Conservation (phyloP, 2,329 filamentous ascomycete genomes). For the Huntiella moniliformis region DNA sequence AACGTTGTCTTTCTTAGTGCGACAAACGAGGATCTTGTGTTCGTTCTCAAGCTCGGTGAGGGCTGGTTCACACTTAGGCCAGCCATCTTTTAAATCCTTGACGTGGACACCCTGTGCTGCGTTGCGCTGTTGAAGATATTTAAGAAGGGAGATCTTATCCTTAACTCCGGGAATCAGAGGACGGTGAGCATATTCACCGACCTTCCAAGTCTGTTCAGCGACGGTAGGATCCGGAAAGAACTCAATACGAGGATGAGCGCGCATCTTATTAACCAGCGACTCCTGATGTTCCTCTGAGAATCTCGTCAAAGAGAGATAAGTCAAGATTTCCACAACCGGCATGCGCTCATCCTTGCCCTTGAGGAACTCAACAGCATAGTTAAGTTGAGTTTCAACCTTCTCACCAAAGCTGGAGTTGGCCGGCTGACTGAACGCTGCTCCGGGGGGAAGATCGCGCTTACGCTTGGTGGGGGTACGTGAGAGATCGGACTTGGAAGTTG, state of each 20-base stretch:
- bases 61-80: conserved; percentile 64
- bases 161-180: conserved; percentile 67
- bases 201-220: conserved; percentile 46
- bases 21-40: conserved; percentile 65
- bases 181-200: conserved; percentile 63
- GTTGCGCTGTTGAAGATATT: conserved; percentile 61
- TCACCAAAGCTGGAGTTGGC: conserved; percentile 55
- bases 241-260: conserved; percentile 40
- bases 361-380: conserved; percentile 71
- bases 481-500: conserved; percentile 33
- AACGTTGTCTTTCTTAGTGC: conserved; percentile 81
- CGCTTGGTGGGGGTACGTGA: conserved; percentile 41
- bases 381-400: conserved; percentile 72
- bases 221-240: conserved; percentile 38
- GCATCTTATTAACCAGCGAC: conserved; percentile 48
- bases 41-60: conserved; percentile 61
- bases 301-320: conserved; percentile 56
- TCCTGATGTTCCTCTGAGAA: conserved; percentile 42
- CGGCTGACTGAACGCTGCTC: conserved; percentile 56
- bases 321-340: conserved; percentile 56
- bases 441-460: conserved; percentile 32
- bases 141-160: conserved; percentile 56
- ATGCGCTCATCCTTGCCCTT: conserved; percentile 52
- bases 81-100: conserved; percentile 88
- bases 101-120: conserved; percentile 68